These are phyloP conservation scores for Monascus ruber DNA, from an alignment of 2,329 filamentous ascomycete genomes.

Conservation along the genomic window DNA sequence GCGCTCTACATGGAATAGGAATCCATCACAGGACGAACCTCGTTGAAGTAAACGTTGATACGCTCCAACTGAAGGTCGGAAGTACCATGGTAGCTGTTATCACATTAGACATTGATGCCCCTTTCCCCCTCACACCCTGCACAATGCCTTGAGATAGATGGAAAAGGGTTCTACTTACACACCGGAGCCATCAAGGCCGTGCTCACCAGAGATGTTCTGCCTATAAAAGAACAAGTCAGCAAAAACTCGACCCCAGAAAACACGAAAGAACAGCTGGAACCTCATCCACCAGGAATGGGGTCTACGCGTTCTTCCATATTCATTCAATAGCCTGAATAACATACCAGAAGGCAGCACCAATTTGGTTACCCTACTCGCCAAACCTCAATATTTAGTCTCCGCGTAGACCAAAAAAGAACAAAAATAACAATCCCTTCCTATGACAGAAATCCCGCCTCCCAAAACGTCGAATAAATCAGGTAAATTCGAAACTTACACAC, in stretches of 20 bases:
- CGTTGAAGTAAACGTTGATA: conserved; percentile 99
- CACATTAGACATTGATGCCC: conserved; percentile 13
- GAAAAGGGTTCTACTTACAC: conserved; percentile 53
- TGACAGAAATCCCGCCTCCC: neutral
- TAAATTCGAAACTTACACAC: conserved; percentile 59
- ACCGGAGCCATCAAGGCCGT: conserved; percentile 94
- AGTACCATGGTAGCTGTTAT: conserved; percentile 78
- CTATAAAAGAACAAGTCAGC: conserved; percentile 24
- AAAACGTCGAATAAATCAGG: neutral
- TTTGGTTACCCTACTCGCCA: conserved; percentile 84
- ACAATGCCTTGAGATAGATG: neutral
- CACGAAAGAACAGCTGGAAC: too few relatives aligned
- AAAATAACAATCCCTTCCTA: neutral
- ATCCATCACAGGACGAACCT: conserved; percentile 41
- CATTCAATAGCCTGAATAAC: conserved; percentile 19
- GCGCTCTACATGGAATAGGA: neutral
- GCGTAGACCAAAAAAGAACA: conserved; percentile 2
- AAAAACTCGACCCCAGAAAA: too few relatives aligned
- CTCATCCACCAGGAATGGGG: too few relatives aligned
- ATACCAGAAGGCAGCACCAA: conserved; percentile 98
- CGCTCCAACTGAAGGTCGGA: conserved; percentile 99
- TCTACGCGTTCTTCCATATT: neutral
- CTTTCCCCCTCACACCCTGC: neutral
- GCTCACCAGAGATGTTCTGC: conserved; percentile 79
- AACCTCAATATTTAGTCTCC: conserved; percentile 16